phyloP scores from a whole-genome alignment of 2,329 filamentous ascomycete genomes.

The Colletotrichum cereale region DNA sequence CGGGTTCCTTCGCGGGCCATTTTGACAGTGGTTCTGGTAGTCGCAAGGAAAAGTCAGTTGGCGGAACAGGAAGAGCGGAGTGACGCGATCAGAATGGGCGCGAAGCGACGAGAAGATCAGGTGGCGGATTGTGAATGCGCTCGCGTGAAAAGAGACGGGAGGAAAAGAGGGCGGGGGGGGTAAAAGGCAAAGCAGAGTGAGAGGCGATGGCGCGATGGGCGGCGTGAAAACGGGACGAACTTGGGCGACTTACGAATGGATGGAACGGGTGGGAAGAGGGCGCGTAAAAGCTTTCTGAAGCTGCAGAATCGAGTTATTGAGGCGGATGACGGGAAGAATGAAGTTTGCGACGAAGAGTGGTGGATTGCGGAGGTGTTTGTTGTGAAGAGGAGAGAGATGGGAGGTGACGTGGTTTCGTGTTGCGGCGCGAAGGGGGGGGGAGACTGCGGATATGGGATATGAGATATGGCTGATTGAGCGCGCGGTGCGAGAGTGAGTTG shows the following conservation, averaged over 20 bases:
- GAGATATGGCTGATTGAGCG: slow-evolving; percentile 21
- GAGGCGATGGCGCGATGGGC: slow-evolving; percentile 13
- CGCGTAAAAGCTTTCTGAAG: slow-evolving; percentile 14
- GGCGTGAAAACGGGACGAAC: background rate
- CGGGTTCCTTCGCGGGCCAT: slow-evolving; percentile 66
- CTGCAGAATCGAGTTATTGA: slow-evolving; percentile 15
- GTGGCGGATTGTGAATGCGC: slow-evolving; percentile 17
- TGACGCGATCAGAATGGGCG: slow-evolving; percentile 19
- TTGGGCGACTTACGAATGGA: slow-evolving; percentile 2
- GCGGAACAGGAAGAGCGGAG: background rate
- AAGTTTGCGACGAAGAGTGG: slow-evolving; percentile 13
- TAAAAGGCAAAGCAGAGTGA: background rate
- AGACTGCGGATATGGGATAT: slow-evolving; percentile 20
- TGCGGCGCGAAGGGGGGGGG: slow-evolving; percentile 6
- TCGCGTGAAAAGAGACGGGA: background rate
- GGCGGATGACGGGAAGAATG: background rate
- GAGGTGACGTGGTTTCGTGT: slow-evolving; percentile 22
- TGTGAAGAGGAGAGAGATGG: slow-evolving; percentile 15
- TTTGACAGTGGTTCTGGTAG: slow-evolving; percentile 18
- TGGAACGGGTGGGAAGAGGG: background rate
- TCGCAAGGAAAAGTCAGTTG: background rate
- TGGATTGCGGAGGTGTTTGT: slow-evolving; percentile 1
- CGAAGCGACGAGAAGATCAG: slow-evolving; percentile 8
- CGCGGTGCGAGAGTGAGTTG: background rate
- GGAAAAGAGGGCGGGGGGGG: background rate